Evolutionary conservation across 345 rosid genomes (phyloP), one percentile per base, ranked within the genome.

Genomic region (Toxicodendron radicans): DNA sequence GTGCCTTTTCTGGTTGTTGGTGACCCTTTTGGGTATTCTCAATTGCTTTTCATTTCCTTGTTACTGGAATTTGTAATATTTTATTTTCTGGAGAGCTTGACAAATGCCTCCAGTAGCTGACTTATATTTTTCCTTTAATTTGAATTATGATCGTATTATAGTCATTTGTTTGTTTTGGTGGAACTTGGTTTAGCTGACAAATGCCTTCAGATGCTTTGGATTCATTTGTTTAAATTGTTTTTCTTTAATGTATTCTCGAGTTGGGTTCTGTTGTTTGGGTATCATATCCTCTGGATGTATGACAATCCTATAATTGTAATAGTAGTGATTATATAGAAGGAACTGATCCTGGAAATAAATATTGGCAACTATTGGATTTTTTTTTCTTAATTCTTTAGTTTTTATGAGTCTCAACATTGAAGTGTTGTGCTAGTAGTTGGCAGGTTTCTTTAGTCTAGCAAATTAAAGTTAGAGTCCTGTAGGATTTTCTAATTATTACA

Each of bases 1-100:
- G 81, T 91, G 18, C 93, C 94, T 70, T 92, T 95, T 52, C 97
- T 95, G 35, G 97, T 95, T 75, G 97, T 95, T 33, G 97, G 99
- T 1, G 97, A 95, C 73, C 99, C 99, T 75, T 95, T 92, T 24
- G 97, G 99, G 97, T 92, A 81, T 32, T 66, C n/a, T 56, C 2
- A 4, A 16, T 10, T 52, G 13, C 1, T 10, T 46, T 38, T 41
- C 58, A 0, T 70, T 70, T 38, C 10, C 1, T 49, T 18, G 0
- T 70, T 41, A 3, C 14, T 74, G 20, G 54, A 5, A 38, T 38
- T 5, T 38, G 43, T 38, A 38, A 38, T 38, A 38, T 60, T 30
- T 38, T 60, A 27, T 27, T 27, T 27, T 27, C 30, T 27, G 20
- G 5, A 60, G 38, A n/a, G 17, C 17, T 61, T 8, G 21, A 56